A percentile compares a stretch with the other conserved stretches of the same genome.
These are phyloP conservation scores for Isochrysis galbana DNA, from an alignment of 78 protist genomes.

Conservation along the genomic window DNA sequence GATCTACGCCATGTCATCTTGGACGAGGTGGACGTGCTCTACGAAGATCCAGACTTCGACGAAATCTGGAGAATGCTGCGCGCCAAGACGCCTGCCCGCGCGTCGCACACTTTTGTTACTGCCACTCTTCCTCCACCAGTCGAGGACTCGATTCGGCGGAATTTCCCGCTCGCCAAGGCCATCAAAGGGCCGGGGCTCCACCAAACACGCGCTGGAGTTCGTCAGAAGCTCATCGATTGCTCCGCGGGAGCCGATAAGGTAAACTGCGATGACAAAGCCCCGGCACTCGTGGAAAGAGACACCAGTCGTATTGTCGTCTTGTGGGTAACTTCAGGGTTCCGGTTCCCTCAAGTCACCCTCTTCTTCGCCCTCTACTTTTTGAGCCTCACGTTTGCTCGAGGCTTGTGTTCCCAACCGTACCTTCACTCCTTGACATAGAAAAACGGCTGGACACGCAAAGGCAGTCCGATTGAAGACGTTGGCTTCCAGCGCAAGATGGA, in stretches of 20 bases:
- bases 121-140: not conserved
- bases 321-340: too few relatives aligned
- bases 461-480: too few relatives aligned
- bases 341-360: too few relatives aligned
- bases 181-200: not conserved
- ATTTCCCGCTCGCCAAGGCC: not conserved
- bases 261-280: too few relatives aligned
- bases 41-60: not conserved
- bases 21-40: constrained; percentile 23
- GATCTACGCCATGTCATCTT: not conserved
- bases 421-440: too few relatives aligned
- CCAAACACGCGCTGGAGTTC: not conserved
- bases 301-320: too few relatives aligned
- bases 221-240: constrained; percentile 10
- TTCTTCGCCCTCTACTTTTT: too few relatives aligned
- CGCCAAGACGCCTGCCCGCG: not conserved
- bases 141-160: not conserved
- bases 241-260: not conserved
- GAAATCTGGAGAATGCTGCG: not conserved
- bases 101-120: not conserved
- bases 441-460: too few relatives aligned
- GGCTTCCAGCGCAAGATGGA: not conserved
- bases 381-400: too few relatives aligned
- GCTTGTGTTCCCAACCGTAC: too few relatives aligned
- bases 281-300: too few relatives aligned